Evolutionary conservation across 2,329 filamentous ascomycete genomes (phyloP), one percentile per base, ranked within the genome.

Genomic region (Pseudogymnoascus sp.): DNA sequence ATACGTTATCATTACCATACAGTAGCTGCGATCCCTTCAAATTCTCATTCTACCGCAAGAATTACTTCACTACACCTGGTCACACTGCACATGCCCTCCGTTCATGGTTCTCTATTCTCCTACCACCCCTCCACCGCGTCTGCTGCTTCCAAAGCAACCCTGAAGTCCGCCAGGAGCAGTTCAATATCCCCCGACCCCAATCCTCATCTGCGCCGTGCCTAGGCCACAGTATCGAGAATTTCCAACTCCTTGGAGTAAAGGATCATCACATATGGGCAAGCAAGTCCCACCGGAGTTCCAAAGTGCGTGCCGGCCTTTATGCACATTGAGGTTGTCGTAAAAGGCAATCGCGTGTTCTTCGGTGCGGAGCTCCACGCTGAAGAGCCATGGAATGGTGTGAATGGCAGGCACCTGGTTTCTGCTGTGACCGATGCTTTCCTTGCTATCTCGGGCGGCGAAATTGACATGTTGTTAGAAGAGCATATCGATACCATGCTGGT

Each of bases 291-390:
- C 66, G 81, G 81, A 0, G 81, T 82, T 0, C 81, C 83, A 0
- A 85, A 73, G 67, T 84, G 81, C 1, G 82, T 84, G 81, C 1
- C 82, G 82, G 0, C 81, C 81, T 1, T 78, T 75, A 67, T 82
- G 80, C 63, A 83, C 76, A 12, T 78, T 74, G 5, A 81, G 69
- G 28, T 71, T 73, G 63, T 85, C 76, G 67, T 82, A 84, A 65
- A 85, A 85, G 0, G 77, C 76, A 2, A 65, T 69, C 0, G 81
- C 76, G 0, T 73, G 64, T 4, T 74, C 74, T 0, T 78, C 64
- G n/a, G 68, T 74, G 10, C 74, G 72, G 56, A 86, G 81, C 50
- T 84, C 79, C 28, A 85, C 72, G 7, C 73, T 80, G 12, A 86
- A 70, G 1, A 86, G 77, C 67, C 14, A 38, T 0, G n/a, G 1